These are phyloP conservation scores for Chlorophyllum brunneum DNA, from an alignment of 768 basidiomycete genomes.

Conservation along the genomic window DNA sequence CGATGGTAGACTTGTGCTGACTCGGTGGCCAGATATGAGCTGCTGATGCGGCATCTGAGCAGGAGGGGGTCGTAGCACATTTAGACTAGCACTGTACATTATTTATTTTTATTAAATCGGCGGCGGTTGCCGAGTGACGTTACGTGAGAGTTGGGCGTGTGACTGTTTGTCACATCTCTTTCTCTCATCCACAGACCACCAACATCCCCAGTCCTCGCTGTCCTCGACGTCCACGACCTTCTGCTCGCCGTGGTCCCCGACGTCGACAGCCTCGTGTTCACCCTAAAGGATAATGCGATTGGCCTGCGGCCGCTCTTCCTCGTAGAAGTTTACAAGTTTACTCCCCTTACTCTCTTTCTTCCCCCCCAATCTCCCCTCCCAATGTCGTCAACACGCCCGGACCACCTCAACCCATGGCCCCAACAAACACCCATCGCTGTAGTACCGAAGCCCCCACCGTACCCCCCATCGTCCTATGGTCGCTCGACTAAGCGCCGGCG, in stretches of 20 bases:
- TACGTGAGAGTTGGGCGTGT: conserved; percentile 5
- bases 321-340: conserved; percentile 10
- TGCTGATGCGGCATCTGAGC: conserved; percentile 50
- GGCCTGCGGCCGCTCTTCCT: conserved; percentile 10
- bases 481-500: conserved; percentile 17
- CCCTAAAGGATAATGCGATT: conserved; percentile 9
- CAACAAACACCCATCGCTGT: conserved; percentile 12
- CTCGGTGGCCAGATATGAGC: conserved; percentile 37
- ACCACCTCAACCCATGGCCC: conserved; percentile 17
- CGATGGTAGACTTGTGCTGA: neutral
- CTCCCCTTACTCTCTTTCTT: neutral
- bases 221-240: conserved; percentile 10
- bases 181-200: conserved; percentile 11
- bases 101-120: conserved; percentile 5
- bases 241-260: neutral
- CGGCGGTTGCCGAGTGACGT: conserved; percentile 16
- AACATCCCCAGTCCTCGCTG: conserved; percentile 10
- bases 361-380: neutral
- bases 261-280: conserved; percentile 2
- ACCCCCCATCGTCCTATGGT: conserved; percentile 9
- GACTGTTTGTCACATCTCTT: conserved; percentile 1
- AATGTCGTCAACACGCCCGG: conserved; percentile 15
- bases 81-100: conserved; percentile 1
- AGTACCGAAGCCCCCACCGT: conserved; percentile 7
- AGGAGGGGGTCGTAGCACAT: conserved; percentile 24